Evolutionary conservation across 257 asterid species (phyloP).

Genomic region (Nicotiana attenuata): DNA sequence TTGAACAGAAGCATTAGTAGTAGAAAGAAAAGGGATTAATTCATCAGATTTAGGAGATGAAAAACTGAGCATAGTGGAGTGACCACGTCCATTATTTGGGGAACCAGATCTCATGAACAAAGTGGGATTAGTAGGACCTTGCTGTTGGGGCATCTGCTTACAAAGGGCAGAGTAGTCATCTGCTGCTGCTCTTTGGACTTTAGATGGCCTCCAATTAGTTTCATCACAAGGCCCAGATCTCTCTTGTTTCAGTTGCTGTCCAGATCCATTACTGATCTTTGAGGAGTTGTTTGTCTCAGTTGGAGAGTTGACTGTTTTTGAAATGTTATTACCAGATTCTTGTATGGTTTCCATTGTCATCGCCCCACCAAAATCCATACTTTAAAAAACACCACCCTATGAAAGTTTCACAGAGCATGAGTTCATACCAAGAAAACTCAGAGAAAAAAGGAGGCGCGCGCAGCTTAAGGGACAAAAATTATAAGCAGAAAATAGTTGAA

Average conservation of each 20-base stretch:
- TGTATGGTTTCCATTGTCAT: conserved; percentile 2
- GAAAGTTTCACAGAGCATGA: conserved; percentile 13
- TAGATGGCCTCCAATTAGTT: conserved; percentile 19
- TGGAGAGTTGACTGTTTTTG: neutral
- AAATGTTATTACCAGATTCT: neutral
- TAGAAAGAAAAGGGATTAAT: conserved; percentile 8
- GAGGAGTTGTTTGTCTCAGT: neutral
- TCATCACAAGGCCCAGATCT: conserved; percentile 30
- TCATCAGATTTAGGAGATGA: conserved; percentile 17
- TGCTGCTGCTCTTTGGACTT: conserved; percentile 7
- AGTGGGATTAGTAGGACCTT: neutral
- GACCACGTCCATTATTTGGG: neutral
- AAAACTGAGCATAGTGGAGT: conserved; percentile 17
- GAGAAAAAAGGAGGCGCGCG: neutral
- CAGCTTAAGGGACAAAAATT: neutral
- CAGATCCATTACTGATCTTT: conserved; percentile 24
- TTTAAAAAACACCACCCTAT: conserved; percentile 1
- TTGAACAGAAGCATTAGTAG: neutral
- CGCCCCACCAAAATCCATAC: conserved; percentile 27
- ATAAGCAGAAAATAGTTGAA: neutral
- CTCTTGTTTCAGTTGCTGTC: conserved; percentile 19
- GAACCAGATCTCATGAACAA: conserved; percentile 34
- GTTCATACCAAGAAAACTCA: neutral
- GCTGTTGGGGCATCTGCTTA: conserved; percentile 7
- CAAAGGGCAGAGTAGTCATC: conserved; percentile 15